Base-by-base conservation (phyloP, 257 asterid species). In the Primulina eburnea region DNA sequence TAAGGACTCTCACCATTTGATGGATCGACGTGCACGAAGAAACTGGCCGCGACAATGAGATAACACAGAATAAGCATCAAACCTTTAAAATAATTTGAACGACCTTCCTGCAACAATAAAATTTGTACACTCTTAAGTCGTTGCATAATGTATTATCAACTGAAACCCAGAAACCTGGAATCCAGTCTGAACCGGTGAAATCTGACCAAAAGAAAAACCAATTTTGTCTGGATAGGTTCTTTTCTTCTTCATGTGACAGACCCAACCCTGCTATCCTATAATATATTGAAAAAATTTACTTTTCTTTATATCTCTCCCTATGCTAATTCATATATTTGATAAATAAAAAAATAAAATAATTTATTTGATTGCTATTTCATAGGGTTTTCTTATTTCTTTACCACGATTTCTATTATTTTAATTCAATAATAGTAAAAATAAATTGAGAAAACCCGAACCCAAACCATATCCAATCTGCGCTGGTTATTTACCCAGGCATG, bases 1-100 rank as follows among this genome's bases (percentile, higher is more conserved):
- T 3, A 12, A 43, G 55, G 55, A 43, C n/a, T 14, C 89, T 88
- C 70, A 91, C 97, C 96, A 4, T 77, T 78, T 68, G 90, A 28
- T 7, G 68, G 77, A 79, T 85, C 79, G 11, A 78, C 65, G 53
- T 85, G 87, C 53, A 79, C 84, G 75, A 74, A 85, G 82, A 78
- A 82, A 75, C 84, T 85, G 20, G 89, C 89, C 68, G 89, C 89
- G 60, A 84, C 89, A 33, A 84, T 84, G 80, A 84, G 89, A 76
- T 84, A 84, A 78, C 89, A 84, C 40, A 84, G 76, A 70, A 84
- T 79, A 68, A 84, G 86, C 89, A 84, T 84, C 77, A 84, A 64
- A 24, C 89, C 89, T 73, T 81, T 84, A 38, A 84, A 84, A 75
- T 84, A 84, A 74, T 84, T 84, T 65, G 89, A 84, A 57, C 80